Evolutionary conservation across 345 rosid species (phyloP), one percentile per base, ranked within the genome.

Genomic region (Cardamine resedifolia): DNA sequence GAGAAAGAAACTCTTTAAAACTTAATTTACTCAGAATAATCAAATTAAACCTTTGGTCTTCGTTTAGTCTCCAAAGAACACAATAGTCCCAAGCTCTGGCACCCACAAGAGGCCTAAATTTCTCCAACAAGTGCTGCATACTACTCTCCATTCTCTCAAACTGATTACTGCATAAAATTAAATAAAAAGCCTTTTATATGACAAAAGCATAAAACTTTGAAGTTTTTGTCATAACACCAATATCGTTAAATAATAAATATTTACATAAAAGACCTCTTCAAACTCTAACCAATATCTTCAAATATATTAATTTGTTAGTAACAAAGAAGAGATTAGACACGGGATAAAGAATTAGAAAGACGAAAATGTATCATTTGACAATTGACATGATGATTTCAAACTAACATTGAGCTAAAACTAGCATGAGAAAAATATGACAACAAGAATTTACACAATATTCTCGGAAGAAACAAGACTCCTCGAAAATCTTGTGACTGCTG

Each of bases 11-110:
- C 16, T 9, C 20, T 19, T 59, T 31, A 49, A 3, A 24, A 28
- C 33, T 24, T 48, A 8, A 49, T 34, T 34, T 23, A 50, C n/a
- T 19, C 10, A 21, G 15, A 47, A 53, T 7, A 41, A 57, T 20
- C 24, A 70, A 41, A 66, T 51, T 18, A n/a, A 90, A 90, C 98
- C 96, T 93, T 82, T 89, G 98, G 77, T 93, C 90, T 45, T 89
- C 92, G 59, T 85, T 84, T 62, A 89, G 50, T 78, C 81, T 87
- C 98, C 98, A 93, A 59, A 86, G 81, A 75, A 87, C 85, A 65
- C 96, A 89, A 76, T 87, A 89, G 64, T 90, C 94, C 97, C 97
- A 90, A 24, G 86, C 87, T 24, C 79, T 80, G 8, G 78, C 72
- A 47, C 94, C 95, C 57, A 90, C 94, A 2, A 90, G 80, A 16